Percentiles rank a stretch among this genome's conserved stretches.
Evolutionary conservation across 2,329 filamentous ascomycete genomes (phyloP).

Genomic region (Calycina herbarum): DNA sequence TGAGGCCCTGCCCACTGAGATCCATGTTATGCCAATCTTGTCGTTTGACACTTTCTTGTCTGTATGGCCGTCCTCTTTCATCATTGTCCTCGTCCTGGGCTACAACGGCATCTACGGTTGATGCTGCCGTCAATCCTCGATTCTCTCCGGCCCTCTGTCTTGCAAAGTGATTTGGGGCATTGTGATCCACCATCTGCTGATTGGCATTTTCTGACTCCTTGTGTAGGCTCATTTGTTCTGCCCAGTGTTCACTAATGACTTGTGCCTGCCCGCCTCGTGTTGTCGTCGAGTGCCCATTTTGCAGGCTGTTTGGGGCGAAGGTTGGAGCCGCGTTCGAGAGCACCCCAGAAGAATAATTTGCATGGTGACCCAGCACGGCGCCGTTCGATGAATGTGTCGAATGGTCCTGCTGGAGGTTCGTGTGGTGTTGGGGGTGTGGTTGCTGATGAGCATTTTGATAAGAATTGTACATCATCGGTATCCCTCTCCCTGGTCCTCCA

Average conservation of each 20-base stretch:
- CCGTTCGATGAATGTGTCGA: constrained; percentile 54
- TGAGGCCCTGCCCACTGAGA: constrained; percentile 91
- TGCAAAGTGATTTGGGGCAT: constrained; percentile 70
- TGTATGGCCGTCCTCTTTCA: constrained; percentile 59
- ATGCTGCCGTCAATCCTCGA: constrained; percentile 52
- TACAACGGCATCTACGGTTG: constrained; percentile 43
- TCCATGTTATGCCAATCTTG: constrained; percentile 94
- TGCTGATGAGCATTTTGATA: constrained; percentile 53
- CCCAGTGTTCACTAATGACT: constrained; percentile 72
- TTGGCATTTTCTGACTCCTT: constrained; percentile 74
- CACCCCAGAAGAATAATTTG: constrained; percentile 61
- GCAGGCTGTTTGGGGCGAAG: constrained; percentile 54
- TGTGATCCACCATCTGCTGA: constrained; percentile 68
- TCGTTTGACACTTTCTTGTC: constrained; percentile 65
- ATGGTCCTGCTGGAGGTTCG: constrained; percentile 60
- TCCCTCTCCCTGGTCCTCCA: constrained; percentile 62
- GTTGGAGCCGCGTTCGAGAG: constrained; percentile 62
- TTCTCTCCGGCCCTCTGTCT: constrained; percentile 70
- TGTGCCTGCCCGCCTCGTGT: constrained; percentile 52
- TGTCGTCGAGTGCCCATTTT: constrained; percentile 56
- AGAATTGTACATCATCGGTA: constrained; percentile 69
- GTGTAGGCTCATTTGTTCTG: constrained; percentile 78
- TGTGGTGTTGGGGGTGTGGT: constrained; percentile 63
- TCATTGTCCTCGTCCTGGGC: constrained; percentile 52
- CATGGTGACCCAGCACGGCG: constrained; percentile 57